Conservation (phyloP, 2,329 filamentous ascomycete species). For the Alternaria ventricosa region DNA sequence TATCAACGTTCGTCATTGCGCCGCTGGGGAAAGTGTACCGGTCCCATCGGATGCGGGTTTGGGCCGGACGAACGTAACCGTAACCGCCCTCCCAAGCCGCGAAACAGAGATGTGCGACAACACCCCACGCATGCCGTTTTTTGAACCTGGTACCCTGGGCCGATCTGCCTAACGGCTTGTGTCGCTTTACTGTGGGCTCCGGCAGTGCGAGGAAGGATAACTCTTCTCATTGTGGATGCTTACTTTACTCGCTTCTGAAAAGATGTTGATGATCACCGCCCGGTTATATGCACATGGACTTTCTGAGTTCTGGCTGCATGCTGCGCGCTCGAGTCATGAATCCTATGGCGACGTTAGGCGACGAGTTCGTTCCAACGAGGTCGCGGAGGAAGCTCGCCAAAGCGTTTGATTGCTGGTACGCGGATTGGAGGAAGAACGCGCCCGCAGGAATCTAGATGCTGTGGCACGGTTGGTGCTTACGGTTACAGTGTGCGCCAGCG, state of each 20-base stretch:
- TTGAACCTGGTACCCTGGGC: constrained; percentile 14
- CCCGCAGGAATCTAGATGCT: constrained; percentile 10
- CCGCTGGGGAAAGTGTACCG: constrained; percentile 9
- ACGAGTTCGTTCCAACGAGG: constrained; percentile 3
- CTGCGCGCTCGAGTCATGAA: constrained; percentile 1
- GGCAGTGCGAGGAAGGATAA: not conserved
- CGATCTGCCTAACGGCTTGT: constrained; percentile 13
- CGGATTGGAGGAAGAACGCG: constrained; percentile 28
- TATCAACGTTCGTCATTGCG: constrained; percentile 7
- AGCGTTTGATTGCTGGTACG: constrained; percentile 5
- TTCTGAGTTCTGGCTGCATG: constrained; percentile 23
- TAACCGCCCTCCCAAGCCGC: not conserved
- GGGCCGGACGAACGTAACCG: constrained; percentile 4
- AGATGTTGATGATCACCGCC: constrained; percentile 6
- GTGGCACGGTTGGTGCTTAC: constrained; percentile 9
- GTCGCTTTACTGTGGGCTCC: not conserved
- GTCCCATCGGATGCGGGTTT: constrained; percentile 1
- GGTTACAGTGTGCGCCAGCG: not conserved
- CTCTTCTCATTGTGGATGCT: not conserved
- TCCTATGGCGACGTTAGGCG: not conserved
- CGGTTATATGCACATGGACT: constrained; percentile 23
- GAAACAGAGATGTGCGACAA: not conserved
- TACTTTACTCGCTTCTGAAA: not conserved
- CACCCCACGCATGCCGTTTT: constrained; percentile 8
- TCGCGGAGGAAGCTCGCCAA: constrained; percentile 5